Percentiles rank a stretch among this genome's conserved stretches.
These are phyloP conservation scores for Plasmodium gallinaceum DNA, from an alignment of 169 alveolate genomes.

Conservation along the genomic window DNA sequence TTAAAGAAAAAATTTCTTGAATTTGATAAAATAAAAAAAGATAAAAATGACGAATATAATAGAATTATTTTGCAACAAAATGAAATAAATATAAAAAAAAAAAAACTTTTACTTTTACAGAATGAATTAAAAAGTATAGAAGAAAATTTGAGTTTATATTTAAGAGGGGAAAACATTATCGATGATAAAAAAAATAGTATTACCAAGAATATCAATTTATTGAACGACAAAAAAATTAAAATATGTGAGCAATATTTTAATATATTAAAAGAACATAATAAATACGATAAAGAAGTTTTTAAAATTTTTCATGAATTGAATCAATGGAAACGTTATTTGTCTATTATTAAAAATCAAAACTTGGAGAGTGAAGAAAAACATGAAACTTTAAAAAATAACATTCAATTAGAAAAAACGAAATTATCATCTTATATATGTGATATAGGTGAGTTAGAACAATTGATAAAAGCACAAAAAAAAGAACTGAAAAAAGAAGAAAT, in stretches of 20 bases:
- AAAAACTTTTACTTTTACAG: constrained; percentile 62
- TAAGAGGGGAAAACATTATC: constrained; percentile 57
- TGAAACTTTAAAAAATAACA: constrained; percentile 39
- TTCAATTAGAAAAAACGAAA: constrained; percentile 74
- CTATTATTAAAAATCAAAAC: constrained; percentile 23
- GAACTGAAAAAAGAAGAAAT: constrained; percentile 71
- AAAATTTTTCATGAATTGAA: constrained; percentile 3
- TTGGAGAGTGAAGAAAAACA: constrained; percentile 74
- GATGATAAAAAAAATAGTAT: constrained; percentile 73
- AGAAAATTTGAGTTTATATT: constrained; percentile 13
- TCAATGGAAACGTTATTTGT: constrained; percentile 60
- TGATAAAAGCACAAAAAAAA: constrained; percentile 64
- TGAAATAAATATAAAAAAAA: constrained; percentile 69
- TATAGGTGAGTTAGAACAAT: constrained; percentile 71
- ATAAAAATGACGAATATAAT: constrained; percentile 78
- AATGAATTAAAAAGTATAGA: constrained; percentile 66
- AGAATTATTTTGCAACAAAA: constrained; percentile 56
- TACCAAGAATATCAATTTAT: constrained; percentile 23
- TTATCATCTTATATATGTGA: constrained; percentile 31
- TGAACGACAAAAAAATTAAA: constrained; percentile 72
- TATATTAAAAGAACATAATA: constrained; percentile 57
- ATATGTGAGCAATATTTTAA: constrained; percentile 51
- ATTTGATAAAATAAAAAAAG: constrained; percentile 45
- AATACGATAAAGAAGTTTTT: constrained; percentile 42
- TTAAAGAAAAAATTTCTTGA: background rate